phyloP scores from a whole-genome alignment of 2,329 filamentous ascomycete genomes.

The Aspergillus aculeatinus region DNA sequence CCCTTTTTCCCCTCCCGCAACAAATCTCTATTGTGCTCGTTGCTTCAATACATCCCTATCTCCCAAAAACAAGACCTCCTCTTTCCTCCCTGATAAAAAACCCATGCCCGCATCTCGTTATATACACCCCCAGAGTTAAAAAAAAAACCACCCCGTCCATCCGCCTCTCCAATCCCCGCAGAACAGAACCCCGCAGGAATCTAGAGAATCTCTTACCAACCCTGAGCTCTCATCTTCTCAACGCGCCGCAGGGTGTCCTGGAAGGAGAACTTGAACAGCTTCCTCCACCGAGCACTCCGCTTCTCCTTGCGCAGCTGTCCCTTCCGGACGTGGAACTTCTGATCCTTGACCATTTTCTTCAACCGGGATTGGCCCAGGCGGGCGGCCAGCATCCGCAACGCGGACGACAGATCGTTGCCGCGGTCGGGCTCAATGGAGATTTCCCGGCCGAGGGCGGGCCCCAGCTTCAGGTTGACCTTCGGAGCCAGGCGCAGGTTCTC shows the following conservation, averaged over 20 bases:
- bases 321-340: conserved; percentile 44
- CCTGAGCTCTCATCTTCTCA: conserved; percentile 46
- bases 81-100: too few species aligned
- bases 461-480: conserved; percentile 37
- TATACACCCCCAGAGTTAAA: too few species aligned
- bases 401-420: conserved; percentile 30
- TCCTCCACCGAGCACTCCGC: conserved; percentile 42
- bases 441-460: conserved; percentile 39
- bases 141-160: not conserved
- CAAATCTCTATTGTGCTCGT: too few species aligned
- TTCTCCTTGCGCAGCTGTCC: conserved; percentile 44
- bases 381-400: conserved; percentile 29
- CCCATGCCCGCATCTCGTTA: too few species aligned
- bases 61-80: too few species aligned
- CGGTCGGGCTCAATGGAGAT: conserved; percentile 35
- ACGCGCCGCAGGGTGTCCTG: conserved; percentile 43
- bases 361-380: conserved; percentile 36
- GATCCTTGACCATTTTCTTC: conserved; percentile 28
- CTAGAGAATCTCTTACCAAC: conserved; percentile 37
- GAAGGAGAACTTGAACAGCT: conserved; percentile 47
- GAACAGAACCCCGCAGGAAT: not conserved
- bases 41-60: too few species aligned
- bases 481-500: conserved; percentile 21
- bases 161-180: not conserved
- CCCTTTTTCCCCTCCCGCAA: too few species aligned